Percentiles rank a stretch among this genome's conserved stretches.
Conservation (phyloP, 495 filamentous ascomycete genomes). For the Neurospora intermedia region DNA sequence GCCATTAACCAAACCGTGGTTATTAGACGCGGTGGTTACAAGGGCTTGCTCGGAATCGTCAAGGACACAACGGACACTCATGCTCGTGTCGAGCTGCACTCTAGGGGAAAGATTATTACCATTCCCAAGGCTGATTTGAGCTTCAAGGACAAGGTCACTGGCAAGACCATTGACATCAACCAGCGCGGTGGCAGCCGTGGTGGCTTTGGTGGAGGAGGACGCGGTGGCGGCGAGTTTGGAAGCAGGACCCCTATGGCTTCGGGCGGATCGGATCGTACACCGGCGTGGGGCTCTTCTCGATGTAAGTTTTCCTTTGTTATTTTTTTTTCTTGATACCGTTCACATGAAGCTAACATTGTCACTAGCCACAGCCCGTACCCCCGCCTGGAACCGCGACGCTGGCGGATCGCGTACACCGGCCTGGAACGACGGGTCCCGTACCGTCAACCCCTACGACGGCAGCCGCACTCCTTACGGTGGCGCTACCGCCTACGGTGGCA, state of each 20-base stretch:
- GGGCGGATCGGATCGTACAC: conserved; percentile 51
- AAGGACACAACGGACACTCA: conserved; percentile 79
- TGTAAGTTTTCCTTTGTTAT: conserved; percentile 39
- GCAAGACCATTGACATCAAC: conserved; percentile 59
- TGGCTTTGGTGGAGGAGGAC: conserved; percentile 38
- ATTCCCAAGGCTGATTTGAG: conserved; percentile 65
- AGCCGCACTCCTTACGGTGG: conserved; percentile 59
- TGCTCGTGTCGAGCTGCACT: conserved; percentile 85
- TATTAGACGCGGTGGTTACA: conserved; percentile 72
- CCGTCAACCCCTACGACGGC: conserved; percentile 73
- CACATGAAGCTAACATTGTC: conserved; percentile 13
- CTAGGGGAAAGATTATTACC: conserved; percentile 76
- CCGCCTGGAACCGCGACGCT: conserved; percentile 50
- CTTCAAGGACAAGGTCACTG: conserved; percentile 75
- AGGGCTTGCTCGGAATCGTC: conserved; percentile 89
- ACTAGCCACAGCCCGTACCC: conserved; percentile 49
- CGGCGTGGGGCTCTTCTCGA: conserved; percentile 52
- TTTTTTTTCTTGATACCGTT: background rate
- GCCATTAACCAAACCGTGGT: conserved; percentile 84
- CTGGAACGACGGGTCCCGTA: conserved; percentile 67
- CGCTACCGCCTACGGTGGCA: conserved; percentile 48
- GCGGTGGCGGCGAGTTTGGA: conserved; percentile 33
- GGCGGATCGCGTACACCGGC: conserved; percentile 60
- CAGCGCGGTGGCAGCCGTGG: conserved; percentile 47
- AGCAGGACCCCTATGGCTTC: conserved; percentile 58